phyloP scores from a whole-genome alignment of 176 grass and related monocot genomes.

The Bromus sterilis region DNA sequence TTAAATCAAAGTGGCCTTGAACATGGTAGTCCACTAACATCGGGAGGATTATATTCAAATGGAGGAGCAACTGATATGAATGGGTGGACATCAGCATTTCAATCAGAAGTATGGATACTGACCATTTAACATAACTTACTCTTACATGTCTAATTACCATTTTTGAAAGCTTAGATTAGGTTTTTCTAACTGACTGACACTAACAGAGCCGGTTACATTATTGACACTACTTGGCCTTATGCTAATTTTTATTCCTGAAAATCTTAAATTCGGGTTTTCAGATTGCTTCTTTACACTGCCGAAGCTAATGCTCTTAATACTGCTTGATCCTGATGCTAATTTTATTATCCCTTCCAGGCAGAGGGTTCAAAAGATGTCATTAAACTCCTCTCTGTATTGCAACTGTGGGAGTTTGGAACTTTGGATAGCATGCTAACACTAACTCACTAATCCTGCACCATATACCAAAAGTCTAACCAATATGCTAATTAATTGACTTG shows the following conservation, averaged over 20 bases:
- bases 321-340: slow-evolving; percentile 26
- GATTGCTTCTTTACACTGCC: slow-evolving; percentile 44
- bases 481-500: slow-evolving; percentile 24
- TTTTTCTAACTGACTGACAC: slow-evolving; percentile 62
- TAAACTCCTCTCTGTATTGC: slow-evolving; percentile 16
- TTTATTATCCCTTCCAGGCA: slow-evolving; percentile 27
- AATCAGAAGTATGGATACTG: slow-evolving; percentile 99
- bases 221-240: slow-evolving; percentile 11
- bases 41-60: slow-evolving; percentile 81
- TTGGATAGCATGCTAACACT: slow-evolving; percentile 34
- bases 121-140: slow-evolving; percentile 93
- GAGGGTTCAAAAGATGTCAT: slow-evolving; percentile 33
- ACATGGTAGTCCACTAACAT: slow-evolving; percentile 99
- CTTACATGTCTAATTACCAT: slow-evolving; percentile 72
- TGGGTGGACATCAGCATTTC: slow-evolving; percentile 85
- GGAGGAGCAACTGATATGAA: slow-evolving; percentile 73
- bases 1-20: slow-evolving; percentile 92
- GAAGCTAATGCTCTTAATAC: slow-evolving; percentile 14
- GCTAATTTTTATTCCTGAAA: slow-evolving; percentile 41
- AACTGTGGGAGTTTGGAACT: slow-evolving; percentile 35
- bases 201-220: slow-evolving; percentile 13
- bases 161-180: slow-evolving; percentile 37
- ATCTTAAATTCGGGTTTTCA: slow-evolving; percentile 43
- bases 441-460: slow-evolving; percentile 22
- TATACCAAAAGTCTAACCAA: slow-evolving; percentile 1